Evolutionary conservation across 2,329 filamentous ascomycete genomes (phyloP).

Genomic region (Alternaria arborescens): DNA sequence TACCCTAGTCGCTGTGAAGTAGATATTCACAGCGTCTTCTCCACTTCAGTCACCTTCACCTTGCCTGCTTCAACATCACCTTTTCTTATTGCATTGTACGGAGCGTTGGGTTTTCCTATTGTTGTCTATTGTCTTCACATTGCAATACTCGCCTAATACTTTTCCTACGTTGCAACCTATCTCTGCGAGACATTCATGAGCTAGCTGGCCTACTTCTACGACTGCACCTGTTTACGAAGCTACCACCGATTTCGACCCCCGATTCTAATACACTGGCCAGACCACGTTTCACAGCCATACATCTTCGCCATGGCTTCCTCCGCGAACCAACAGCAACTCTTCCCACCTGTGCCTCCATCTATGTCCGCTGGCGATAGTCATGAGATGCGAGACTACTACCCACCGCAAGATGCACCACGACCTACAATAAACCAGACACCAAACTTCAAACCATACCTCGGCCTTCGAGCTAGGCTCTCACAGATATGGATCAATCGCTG

Average conservation of each 20-base stretch:
- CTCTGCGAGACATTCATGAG: constrained; percentile 42
- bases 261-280: constrained; percentile 45
- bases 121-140: constrained; percentile 25
- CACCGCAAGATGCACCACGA: constrained; percentile 63
- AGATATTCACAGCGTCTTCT: constrained; percentile 35
- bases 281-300: constrained; percentile 43
- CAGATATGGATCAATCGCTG: constrained; percentile 98
- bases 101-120: constrained; percentile 40
- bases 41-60: constrained; percentile 27
- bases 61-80: constrained; percentile 27
- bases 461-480: constrained; percentile 85
- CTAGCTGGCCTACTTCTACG: constrained; percentile 29
- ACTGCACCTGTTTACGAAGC: constrained; percentile 10
- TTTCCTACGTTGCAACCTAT: constrained; percentile 26
- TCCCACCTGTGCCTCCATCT: constrained; percentile 65
- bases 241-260: constrained; percentile 8
- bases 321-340: constrained; percentile 63
- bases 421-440: constrained; percentile 69
- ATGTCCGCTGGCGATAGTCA: constrained; percentile 66
- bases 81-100: constrained; percentile 51
- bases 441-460: constrained; percentile 88
- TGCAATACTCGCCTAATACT: constrained; percentile 28
- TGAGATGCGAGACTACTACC: constrained; percentile 69
- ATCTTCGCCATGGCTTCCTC: constrained; percentile 56
- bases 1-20: constrained; percentile 38